Base-by-base conservation (phyloP, 2,329 filamentous ascomycete genomes). In the Cladosporium halotolerans region DNA sequence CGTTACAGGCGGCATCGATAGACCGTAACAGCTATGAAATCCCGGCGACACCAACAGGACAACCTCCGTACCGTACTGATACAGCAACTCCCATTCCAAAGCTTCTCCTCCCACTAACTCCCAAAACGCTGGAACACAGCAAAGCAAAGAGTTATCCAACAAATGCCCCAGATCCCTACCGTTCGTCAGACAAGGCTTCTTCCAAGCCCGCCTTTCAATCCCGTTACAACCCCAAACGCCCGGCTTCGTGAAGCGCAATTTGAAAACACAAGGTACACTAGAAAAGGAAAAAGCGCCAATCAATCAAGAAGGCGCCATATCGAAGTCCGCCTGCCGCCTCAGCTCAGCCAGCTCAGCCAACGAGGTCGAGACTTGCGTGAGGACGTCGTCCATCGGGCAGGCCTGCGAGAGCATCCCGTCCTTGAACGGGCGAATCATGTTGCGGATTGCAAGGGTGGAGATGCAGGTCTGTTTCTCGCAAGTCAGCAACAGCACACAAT, bases 401-500 rank as follows among this genome's bases (percentile, higher is more conserved):
- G 88, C 83, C 56, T 95, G 80, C 59, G 89, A 81, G 50, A 86
- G 79, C 23, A 95, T 79, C 58, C 79, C 76, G 42, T 77, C 73
- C 45, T 88, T 80, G 62, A 85, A 81, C 10, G 89, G 89, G 33
- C 80, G 79, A 60, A 89, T 81, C 69, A 95, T 80, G 69, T 95
- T 86, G 45, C 92, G 85, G 63, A 96, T 76, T 10, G 83, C 76
- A 47, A 96, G 79, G 0, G 88, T 89, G 32, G 86, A 87, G 61
- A 91, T 80, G 66, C 88, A 93, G 48, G 88, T 85, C 89, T 95
- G 39, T n/a, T 38, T 10, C 6, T 18, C 16, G 16, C 16, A 18
- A 18, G 16, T 18, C 16, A 18, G 33, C 13, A 34, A 9, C 33
- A 34, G 6, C 23, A 33, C 40, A n/a, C 23, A 23, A 41, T 1